Percentiles rank a stretch among this genome's conserved stretches.
Conservation (phyloP, 2,329 filamentous ascomycete genomes). For the Fusarium verrucosum region DNA sequence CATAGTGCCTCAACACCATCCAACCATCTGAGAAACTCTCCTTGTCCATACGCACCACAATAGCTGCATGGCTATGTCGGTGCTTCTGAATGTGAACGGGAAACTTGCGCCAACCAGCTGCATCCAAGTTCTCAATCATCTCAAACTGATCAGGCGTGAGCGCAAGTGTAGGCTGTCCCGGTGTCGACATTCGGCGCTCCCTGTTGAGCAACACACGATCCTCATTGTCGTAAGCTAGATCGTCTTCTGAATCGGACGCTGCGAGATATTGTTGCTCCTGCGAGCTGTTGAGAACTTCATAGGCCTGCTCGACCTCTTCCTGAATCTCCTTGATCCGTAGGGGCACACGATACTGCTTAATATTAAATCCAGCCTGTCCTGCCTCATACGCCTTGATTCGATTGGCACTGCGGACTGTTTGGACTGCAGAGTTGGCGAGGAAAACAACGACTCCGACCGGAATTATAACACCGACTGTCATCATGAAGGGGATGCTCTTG, state of each 20-base stretch:
- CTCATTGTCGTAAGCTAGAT: slow-evolving; percentile 47
- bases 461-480: slow-evolving; percentile 74
- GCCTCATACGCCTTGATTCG: slow-evolving; percentile 81
- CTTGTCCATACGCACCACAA: slow-evolving; percentile 79
- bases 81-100: slow-evolving; percentile 79
- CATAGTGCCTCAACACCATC: slow-evolving; percentile 82
- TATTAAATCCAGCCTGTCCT: slow-evolving; percentile 72
- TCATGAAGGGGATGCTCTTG: slow-evolving; percentile 68
- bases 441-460: slow-evolving; percentile 77
- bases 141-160: slow-evolving; percentile 82
- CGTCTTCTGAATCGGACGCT: slow-evolving; percentile 59
- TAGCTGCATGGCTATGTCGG: slow-evolving; percentile 87
- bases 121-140: slow-evolving; percentile 82
- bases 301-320: slow-evolving; percentile 77
- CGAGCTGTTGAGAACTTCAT: slow-evolving; percentile 75
- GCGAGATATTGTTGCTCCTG: slow-evolving; percentile 77
- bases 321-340: slow-evolving; percentile 70
- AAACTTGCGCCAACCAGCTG: slow-evolving; percentile 70
- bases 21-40: slow-evolving; percentile 77
- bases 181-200: slow-evolving; percentile 54
- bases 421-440: slow-evolving; percentile 77
- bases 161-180: slow-evolving; percentile 75
- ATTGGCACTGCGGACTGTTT: slow-evolving; percentile 77
- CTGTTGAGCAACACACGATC: slow-evolving; percentile 54
- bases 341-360: slow-evolving; percentile 78